phyloP scores from a whole-genome alignment of 2,329 filamentous ascomycete genomes.

The Bipolaris victoriae region DNA sequence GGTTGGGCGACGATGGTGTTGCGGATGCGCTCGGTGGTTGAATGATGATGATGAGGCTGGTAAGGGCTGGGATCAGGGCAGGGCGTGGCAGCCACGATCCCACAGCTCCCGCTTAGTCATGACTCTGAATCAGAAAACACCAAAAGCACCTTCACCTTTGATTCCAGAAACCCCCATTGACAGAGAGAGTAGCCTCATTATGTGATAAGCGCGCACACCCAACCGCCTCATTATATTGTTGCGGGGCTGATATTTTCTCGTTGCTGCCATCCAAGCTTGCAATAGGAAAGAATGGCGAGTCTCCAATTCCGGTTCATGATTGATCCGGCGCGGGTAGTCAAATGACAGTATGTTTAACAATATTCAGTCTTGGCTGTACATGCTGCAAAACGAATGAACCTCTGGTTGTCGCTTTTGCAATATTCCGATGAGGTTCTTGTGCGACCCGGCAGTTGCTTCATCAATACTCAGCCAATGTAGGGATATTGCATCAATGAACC shows the following conservation, averaged over 20 bases:
- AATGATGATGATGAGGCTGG: conserved; percentile 25
- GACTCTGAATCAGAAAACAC: background rate
- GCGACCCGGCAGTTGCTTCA: background rate
- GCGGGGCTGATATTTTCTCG: no score
- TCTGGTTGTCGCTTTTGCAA: background rate
- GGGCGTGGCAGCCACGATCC: conserved; percentile 12
- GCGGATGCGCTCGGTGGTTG: conserved; percentile 26
- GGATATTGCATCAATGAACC: background rate
- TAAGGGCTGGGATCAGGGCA: conserved; percentile 14
- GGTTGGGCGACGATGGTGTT: conserved; percentile 30
- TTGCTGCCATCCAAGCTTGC: background rate
- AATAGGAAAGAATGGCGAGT: background rate
- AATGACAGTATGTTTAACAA: background rate
- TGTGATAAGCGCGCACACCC: background rate
- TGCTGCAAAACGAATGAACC: background rate
- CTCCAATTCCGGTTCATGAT: background rate
- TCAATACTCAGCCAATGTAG: background rate
- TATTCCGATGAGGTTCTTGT: background rate
- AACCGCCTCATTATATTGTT: no score
- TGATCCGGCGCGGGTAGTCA: background rate
- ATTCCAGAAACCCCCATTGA: background rate
- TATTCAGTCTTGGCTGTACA: background rate
- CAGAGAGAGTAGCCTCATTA: no score
- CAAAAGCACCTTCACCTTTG: background rate
- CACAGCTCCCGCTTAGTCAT: conserved; percentile 13